Evolutionary conservation across 345 rosid species (phyloP).

Genomic region (Syzygium grande): DNA sequence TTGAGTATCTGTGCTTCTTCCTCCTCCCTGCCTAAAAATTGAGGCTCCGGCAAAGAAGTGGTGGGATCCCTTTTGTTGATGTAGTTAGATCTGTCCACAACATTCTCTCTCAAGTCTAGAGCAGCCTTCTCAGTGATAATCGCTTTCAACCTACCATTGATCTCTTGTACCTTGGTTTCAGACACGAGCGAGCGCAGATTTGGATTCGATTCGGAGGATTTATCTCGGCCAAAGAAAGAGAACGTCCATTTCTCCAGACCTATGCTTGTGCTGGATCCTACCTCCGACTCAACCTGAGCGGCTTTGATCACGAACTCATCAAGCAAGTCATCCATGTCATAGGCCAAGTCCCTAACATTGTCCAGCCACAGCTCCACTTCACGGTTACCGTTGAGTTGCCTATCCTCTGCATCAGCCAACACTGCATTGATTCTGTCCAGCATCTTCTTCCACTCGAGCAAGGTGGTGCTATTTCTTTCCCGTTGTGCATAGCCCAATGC

Average conservation of each 20-base stretch:
- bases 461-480: background rate
- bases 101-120: background rate
- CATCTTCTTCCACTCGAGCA: background rate
- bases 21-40: background rate
- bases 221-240: background rate
- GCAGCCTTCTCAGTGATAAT: background rate
- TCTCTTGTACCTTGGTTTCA: background rate
- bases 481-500: background rate
- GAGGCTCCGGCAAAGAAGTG: background rate
- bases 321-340: background rate
- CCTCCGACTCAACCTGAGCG: background rate
- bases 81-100: background rate
- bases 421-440: background rate
- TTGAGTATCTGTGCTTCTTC: background rate
- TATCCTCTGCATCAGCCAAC: background rate
- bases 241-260: background rate
- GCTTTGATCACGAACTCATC: background rate
- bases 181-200: background rate
- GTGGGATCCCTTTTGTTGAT: background rate
- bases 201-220: background rate
- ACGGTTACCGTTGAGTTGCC: rapidly evolving
- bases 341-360: background rate
- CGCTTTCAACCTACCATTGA: background rate
- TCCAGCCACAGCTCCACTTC: background rate
- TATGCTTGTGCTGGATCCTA: background rate